Evolutionary conservation across 768 basidiomycete species (phyloP).

Genomic region (Rhodosporidiobolus sp.): DNA sequence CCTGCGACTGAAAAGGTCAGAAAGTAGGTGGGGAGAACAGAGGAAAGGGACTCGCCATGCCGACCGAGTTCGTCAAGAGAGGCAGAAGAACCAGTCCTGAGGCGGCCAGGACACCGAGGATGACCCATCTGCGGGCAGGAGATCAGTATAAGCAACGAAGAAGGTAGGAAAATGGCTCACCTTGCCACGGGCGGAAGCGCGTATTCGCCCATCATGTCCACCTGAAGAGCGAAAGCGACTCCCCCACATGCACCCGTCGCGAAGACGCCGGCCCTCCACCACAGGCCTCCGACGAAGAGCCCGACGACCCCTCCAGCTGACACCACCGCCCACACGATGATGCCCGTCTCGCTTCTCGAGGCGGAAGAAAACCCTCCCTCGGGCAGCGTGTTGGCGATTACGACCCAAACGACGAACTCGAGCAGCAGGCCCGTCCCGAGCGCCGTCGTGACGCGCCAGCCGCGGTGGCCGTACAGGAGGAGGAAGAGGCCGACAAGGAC

Average conservation of each 20-base stretch:
- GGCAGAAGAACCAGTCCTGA: background rate
- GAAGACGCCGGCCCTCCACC: too few species aligned
- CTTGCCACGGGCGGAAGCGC: too few species aligned
- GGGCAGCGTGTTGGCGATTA: slow-evolving; percentile 15
- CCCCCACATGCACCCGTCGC: too few species aligned
- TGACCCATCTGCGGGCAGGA: slow-evolving; percentile 5
- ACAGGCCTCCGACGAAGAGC: too few species aligned
- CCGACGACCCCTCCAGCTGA: too few species aligned
- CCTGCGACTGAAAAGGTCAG: background rate
- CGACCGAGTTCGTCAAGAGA: background rate
- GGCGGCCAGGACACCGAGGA: background rate
- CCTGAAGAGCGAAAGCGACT: too few species aligned
- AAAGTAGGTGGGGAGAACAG: background rate
- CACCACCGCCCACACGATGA: too few species aligned
- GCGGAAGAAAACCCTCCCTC: background rate
- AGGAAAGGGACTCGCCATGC: background rate
- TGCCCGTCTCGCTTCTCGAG: background rate
- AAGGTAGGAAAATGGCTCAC: too few species aligned
- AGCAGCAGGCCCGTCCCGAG: slow-evolving; percentile 8
- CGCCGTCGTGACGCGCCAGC: slow-evolving; percentile 12
- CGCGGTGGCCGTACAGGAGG: slow-evolving; percentile 12
- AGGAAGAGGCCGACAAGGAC: slow-evolving; percentile 19
- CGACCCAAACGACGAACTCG: slow-evolving; percentile 20
- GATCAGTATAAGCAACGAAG: too few species aligned
- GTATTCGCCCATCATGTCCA: too few species aligned